Evolutionary conservation across 305 asterid species (phyloP).

Genomic region (Solanum chacoense): DNA sequence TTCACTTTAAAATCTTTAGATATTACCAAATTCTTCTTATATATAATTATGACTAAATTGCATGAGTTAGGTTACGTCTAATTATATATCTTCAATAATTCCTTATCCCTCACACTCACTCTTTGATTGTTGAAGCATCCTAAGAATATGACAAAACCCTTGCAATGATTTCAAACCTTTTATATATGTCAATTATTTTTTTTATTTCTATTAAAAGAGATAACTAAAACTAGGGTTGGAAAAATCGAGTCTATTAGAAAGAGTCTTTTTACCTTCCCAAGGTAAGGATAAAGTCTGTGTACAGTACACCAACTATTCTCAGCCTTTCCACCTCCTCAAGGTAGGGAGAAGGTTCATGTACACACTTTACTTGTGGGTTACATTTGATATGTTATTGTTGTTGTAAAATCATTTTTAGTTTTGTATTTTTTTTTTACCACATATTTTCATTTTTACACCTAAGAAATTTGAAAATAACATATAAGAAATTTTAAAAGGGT

Average conservation of each 20-base stretch:
- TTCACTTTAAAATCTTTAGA: neutral
- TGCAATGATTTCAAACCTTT: neutral
- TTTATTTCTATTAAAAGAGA: neutral
- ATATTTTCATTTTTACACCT: neutral
- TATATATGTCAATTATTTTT: neutral
- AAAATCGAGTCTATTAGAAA: neutral
- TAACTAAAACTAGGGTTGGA: neutral
- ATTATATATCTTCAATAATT: neutral
- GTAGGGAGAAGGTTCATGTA: neutral
- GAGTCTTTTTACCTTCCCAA: neutral
- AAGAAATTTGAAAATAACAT: neutral
- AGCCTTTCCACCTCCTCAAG: neutral
- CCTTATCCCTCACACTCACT: neutral
- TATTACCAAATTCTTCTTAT: conserved; percentile 3
- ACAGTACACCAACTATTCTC: neutral
- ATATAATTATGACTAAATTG: neutral
- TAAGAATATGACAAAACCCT: neutral
- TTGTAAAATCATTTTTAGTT: neutral
- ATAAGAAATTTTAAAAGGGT: neutral
- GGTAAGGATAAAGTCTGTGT: neutral
- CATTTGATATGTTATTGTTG: neutral
- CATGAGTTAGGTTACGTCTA: conserved; percentile 3
- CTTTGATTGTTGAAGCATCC: neutral
- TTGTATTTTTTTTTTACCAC: neutral
- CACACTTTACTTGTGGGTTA: neutral